Conservation (phyloP, 208 protist species). For the Acanthamoeba sp. region DNA sequence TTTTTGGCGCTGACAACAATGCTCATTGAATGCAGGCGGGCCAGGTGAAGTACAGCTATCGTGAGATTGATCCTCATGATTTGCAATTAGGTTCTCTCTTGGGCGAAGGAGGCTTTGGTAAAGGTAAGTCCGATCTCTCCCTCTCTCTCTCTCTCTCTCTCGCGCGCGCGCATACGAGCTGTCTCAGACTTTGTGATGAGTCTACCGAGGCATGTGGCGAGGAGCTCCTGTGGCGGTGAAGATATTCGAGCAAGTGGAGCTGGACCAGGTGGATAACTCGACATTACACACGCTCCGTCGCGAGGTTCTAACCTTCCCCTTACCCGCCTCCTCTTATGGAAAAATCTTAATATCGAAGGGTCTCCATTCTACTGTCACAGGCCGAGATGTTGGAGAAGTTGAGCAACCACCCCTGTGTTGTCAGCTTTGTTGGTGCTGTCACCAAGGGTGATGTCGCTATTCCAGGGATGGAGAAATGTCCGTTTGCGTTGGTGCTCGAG, state of each 20-base stretch:
- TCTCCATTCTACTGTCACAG: background rate
- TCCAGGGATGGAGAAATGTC: constrained; percentile 27
- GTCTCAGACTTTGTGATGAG: too few species aligned
- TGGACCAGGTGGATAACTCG: constrained; percentile 24
- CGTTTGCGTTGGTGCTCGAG: constrained; percentile 64
- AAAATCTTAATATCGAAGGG: too few species aligned
- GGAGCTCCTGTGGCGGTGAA: constrained; percentile 64
- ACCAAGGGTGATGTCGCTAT: constrained; percentile 22
- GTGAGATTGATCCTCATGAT: constrained; percentile 72
- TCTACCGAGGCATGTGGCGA: constrained; percentile 30
- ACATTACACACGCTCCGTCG: background rate
- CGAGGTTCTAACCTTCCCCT: too few species aligned
- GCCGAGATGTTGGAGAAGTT: constrained; percentile 74
- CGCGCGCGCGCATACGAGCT: too few species aligned
- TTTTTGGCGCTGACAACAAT: background rate
- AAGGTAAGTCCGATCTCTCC: too few species aligned
- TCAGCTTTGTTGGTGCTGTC: constrained; percentile 50
- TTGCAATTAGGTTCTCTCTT: background rate
- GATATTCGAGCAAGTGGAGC: constrained; percentile 63
- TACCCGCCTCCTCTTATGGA: too few species aligned
- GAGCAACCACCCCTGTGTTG: constrained; percentile 59
- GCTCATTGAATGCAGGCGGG: background rate
- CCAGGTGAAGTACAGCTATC: constrained; percentile 41
- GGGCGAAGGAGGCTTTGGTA: constrained; percentile 61
- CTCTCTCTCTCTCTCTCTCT: too few species aligned